These are phyloP conservation scores for Rostrohypoxylon terebratum DNA, from an alignment of 495 filamentous ascomycete genomes.

Conservation along the genomic window DNA sequence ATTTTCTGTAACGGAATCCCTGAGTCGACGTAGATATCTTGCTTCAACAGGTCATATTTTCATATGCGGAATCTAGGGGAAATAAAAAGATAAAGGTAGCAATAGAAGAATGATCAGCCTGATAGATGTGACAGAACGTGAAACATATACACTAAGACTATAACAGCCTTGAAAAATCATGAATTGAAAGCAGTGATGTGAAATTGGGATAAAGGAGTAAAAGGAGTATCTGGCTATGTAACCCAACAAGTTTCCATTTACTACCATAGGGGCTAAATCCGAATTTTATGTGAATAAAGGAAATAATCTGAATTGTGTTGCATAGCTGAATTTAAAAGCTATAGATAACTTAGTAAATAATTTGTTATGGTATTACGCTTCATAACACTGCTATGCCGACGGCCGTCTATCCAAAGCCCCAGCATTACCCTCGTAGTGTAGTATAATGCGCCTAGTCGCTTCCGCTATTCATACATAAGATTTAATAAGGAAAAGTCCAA, in stretches of 20 bases:
- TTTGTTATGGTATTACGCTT: conserved; percentile 14
- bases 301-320: neutral
- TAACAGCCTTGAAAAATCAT: no score
- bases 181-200: neutral
- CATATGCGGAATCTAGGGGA: no score
- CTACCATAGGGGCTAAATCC: neutral
- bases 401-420: conserved; percentile 6
- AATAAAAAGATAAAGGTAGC: no score
- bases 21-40: no score
- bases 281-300: neutral
- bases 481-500: neutral
- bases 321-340: neutral
- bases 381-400: conserved; percentile 7
- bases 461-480: conserved; percentile 19
- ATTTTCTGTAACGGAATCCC: no score
- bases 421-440: conserved; percentile 5
- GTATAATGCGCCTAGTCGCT: neutral
- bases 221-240: no score
- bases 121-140: no score
- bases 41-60: no score
- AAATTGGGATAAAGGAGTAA: neutral
- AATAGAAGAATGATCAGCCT: no score
- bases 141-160: no score
- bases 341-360: neutral
- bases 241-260: no score